phyloP scores from a whole-genome alignment of 495 filamentous ascomycete species.

The Penicillium psychrofluorescens region DNA sequence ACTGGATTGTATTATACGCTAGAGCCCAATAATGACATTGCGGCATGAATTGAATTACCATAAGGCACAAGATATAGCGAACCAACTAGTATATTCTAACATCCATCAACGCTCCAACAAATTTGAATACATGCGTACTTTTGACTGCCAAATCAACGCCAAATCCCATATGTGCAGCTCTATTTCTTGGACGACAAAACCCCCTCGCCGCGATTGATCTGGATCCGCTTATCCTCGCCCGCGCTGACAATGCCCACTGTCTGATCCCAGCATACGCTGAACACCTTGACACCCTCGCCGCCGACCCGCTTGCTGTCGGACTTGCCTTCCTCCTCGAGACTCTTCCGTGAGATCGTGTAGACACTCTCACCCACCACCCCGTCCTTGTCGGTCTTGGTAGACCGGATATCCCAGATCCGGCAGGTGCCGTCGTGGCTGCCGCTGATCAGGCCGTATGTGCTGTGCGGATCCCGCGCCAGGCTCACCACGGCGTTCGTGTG shows the following conservation, averaged over 20 bases:
- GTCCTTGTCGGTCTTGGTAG: slow-evolving; percentile 56
- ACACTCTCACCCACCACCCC: slow-evolving; percentile 70
- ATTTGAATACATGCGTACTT: too few species aligned
- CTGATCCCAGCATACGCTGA: slow-evolving; percentile 81
- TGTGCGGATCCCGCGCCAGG: slow-evolving; percentile 62
- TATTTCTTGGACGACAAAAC: slow-evolving; percentile 32
- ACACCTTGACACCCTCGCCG: slow-evolving; percentile 83
- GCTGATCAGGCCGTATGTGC: slow-evolving; percentile 71
- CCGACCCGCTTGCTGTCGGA: slow-evolving; percentile 45
- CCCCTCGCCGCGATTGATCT: slow-evolving; percentile 68
- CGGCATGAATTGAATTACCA: slow-evolving; percentile 1
- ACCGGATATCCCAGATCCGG: slow-evolving; percentile 85
- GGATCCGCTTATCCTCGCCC: slow-evolving; percentile 87
- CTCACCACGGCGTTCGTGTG: slow-evolving; percentile 78
- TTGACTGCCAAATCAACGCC: slow-evolving; percentile 14
- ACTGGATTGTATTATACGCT: slow-evolving; percentile 24
- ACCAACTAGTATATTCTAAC: not conserved
- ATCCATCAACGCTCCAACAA: not conserved
- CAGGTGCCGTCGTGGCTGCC: slow-evolving; percentile 86
- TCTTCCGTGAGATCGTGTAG: slow-evolving; percentile 72
- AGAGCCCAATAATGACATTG: not conserved
- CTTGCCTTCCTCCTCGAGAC: slow-evolving; percentile 44
- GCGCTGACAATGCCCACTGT: slow-evolving; percentile 82
- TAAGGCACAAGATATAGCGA: not conserved
- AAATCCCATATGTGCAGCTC: slow-evolving; percentile 25